Base-by-base conservation (phyloP, 495 filamentous ascomycete genomes). In the Corynascus novoguineensis region DNA sequence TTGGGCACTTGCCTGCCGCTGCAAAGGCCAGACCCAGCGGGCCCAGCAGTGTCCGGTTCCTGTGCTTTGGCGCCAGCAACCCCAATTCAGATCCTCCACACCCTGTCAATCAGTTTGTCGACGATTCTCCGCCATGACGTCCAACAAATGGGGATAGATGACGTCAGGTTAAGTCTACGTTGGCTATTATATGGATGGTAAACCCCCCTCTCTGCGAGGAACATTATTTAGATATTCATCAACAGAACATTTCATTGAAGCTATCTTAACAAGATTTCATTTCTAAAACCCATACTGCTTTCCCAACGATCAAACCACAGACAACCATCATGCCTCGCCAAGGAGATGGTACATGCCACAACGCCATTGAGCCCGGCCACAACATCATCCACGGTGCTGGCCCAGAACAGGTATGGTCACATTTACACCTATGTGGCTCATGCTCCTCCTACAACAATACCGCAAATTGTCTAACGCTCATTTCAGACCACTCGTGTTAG, bases 361-460 rank as follows among this genome's bases (percentile, higher is more conserved):
- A 73, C 57, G 64, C 68, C 37, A 57, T 68, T n/a, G 66, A 72
- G 50, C 45, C 59, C 3, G 55, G 60, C 28, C 54, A 73, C 50
- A 64, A 75, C 63, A 72, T 76, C 37, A 68, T 72, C 56, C 72
- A 76, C 57, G 73, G 73, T 35, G 65, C 68, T n/a, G 62, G 63
- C 15, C 27, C 53, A 31, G 63, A 63, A 31, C 46, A 53, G 12
- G 72, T 71, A 29, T 12, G 22, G n/a, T 7, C n/a, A 3, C 37
- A 35, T 9, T n/a, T n/a, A 48, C 4, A 41, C n/a, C n/a, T 41
- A 10, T n/a, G n/a, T n/a, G n/a, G n/a, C n/a, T n/a, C 21, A 32
- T 44, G 25, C 9, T n/a, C 14, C n/a, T 6, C 7, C 24, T 11
- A 4, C 21, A 44, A 15, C 38, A 6, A 17, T 3, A n/a, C 38